Evolutionary conservation across 495 filamentous ascomycete genomes (phyloP).

Genomic region (Bathelium albidoporum): DNA sequence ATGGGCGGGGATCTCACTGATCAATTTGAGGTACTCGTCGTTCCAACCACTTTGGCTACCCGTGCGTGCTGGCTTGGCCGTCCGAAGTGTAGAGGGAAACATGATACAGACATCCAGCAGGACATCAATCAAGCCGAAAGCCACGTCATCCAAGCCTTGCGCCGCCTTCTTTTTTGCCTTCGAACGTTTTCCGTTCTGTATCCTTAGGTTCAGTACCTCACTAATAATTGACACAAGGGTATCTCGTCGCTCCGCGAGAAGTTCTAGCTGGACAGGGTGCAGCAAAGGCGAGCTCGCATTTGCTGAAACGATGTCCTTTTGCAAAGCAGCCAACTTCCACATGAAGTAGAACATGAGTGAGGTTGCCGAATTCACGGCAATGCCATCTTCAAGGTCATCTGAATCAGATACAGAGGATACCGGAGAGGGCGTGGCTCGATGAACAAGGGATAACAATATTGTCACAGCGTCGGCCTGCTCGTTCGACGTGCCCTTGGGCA

Average conservation of each 20-base stretch:
- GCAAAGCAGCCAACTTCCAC: slow-evolving; percentile 66
- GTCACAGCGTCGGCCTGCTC: slow-evolving; percentile 35
- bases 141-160: slow-evolving; percentile 59
- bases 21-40: slow-evolving; percentile 48
- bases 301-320: slow-evolving; percentile 29
- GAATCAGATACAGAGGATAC: slow-evolving; percentile 49
- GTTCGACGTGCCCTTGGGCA: background rate
- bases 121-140: slow-evolving; percentile 60
- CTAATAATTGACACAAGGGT: slow-evolving; percentile 51
- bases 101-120: slow-evolving; percentile 73
- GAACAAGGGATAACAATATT: slow-evolving; percentile 53
- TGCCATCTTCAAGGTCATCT: slow-evolving; percentile 61
- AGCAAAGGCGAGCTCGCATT: slow-evolving; percentile 6
- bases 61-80: slow-evolving; percentile 14
- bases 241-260: slow-evolving; percentile 46
- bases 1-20: slow-evolving; percentile 49
- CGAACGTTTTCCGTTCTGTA: background rate
- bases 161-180: background rate
- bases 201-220: slow-evolving; percentile 51
- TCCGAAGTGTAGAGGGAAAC: slow-evolving; percentile 58
- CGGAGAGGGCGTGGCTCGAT: slow-evolving; percentile 50
- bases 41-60: slow-evolving; percentile 36
- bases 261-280: slow-evolving; percentile 36
- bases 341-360: slow-evolving; percentile 80
- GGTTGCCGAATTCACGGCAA: slow-evolving; percentile 61